Percentiles rank a stretch among this genome's conserved stretches.
These are phyloP conservation scores for Emmonsiellopsis sp. DNA, from an alignment of 2,329 filamentous ascomycete species.

Conservation along the genomic window DNA sequence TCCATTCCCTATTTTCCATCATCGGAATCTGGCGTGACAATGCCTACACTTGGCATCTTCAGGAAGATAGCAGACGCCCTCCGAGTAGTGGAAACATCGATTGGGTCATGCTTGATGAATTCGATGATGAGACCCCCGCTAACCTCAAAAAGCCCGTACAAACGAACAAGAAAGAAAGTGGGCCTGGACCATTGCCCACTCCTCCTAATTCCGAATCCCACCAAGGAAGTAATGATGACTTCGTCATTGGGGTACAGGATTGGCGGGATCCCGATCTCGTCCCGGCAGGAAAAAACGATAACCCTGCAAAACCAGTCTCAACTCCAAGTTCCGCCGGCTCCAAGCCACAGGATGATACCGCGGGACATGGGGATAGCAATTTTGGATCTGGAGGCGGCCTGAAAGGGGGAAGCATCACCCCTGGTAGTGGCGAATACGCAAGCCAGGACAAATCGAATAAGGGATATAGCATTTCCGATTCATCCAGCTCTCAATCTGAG, in stretches of 20 bases:
- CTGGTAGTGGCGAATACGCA: conserved; percentile 63
- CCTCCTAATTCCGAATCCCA: conserved; percentile 10
- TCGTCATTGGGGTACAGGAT: conserved; percentile 76
- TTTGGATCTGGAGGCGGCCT: conserved; percentile 27
- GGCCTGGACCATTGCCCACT: background rate
- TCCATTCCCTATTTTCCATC: conserved; percentile 33
- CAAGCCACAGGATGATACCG: conserved; percentile 22
- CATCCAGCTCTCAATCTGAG: conserved; percentile 4
- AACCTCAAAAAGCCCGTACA: conserved; percentile 14
- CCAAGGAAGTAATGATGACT: conserved; percentile 44
- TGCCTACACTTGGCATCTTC: conserved; percentile 15
- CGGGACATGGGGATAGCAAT: conserved; percentile 21
- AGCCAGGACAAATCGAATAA: conserved; percentile 30
- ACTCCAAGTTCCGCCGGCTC: conserved; percentile 16
- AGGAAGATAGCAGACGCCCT: conserved; percentile 51
- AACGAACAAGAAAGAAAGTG: conserved; percentile 19
- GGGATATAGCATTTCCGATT: conserved; percentile 5
- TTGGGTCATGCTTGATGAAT: conserved; percentile 62
- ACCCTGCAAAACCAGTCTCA: conserved; percentile 16
- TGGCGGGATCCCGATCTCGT: conserved; percentile 74
- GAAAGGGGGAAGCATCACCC: conserved; percentile 60
- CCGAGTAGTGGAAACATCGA: conserved; percentile 66
- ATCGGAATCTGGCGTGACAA: conserved; percentile 32
- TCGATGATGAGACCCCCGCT: conserved; percentile 42
- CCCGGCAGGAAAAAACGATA: conserved; percentile 26